A percentile compares a stretch with the other conserved stretches of the same genome.
Evolutionary conservation across 2,329 filamentous ascomycete species (phyloP).

Genomic region (Aciculosporium take): DNA sequence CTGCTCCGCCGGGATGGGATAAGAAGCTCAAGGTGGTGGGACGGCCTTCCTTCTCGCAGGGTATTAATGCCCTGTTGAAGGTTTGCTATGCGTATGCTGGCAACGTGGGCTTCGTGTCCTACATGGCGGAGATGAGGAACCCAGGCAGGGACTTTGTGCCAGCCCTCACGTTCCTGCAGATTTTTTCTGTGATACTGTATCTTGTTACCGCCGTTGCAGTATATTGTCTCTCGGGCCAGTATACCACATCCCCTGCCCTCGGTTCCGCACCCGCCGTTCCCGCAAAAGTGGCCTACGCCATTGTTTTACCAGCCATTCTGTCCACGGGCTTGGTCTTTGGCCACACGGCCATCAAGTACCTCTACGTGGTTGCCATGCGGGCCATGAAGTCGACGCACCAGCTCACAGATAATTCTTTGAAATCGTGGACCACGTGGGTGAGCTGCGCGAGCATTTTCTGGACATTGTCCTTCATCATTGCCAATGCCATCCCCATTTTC

Average conservation of each 20-base stretch:
- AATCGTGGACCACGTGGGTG: constrained; percentile 23
- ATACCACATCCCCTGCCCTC: constrained; percentile 19
- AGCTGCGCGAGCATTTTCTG: constrained; percentile 20
- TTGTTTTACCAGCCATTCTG: constrained; percentile 18
- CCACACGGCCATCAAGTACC: constrained; percentile 19
- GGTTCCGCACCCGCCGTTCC: constrained; percentile 18
- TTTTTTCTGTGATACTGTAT: constrained; percentile 20
- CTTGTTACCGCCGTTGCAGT: constrained; percentile 18
- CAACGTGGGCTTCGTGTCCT: constrained; percentile 23
- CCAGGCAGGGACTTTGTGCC: constrained; percentile 19
- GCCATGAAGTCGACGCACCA: constrained; percentile 17
- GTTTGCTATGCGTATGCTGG: constrained; percentile 24
- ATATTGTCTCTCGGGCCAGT: constrained; percentile 19
- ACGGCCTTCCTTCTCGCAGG: constrained; percentile 18
- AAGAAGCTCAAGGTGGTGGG: constrained; percentile 17
- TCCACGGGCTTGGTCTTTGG: constrained; percentile 18
- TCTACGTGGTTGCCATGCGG: constrained; percentile 21
- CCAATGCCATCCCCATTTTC: constrained; percentile 24
- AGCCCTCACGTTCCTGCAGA: constrained; percentile 17
- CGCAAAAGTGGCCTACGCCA: constrained; percentile 19
- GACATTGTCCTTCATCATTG: constrained; percentile 20
- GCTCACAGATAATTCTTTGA: constrained; percentile 19
- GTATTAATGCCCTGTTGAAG: constrained; percentile 20
- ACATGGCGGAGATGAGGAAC: constrained; percentile 23
- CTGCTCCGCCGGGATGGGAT: constrained; percentile 15